Conservation (phyloP, 345 rosid genomes). For the Salix udensis region DNA sequence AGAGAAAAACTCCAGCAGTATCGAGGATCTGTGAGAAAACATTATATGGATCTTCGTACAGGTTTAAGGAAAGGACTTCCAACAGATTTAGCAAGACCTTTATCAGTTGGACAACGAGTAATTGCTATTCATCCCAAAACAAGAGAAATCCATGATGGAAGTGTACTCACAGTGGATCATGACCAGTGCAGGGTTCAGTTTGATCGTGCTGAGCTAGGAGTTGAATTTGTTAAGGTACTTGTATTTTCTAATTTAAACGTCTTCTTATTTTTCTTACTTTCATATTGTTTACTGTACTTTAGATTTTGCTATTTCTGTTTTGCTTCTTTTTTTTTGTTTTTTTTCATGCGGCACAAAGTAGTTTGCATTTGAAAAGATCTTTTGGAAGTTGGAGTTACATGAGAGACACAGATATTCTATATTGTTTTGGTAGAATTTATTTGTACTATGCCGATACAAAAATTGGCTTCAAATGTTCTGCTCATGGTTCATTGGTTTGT, state of each 20-base stretch:
- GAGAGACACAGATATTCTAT: not conserved
- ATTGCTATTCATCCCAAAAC: slow-evolving; percentile 29
- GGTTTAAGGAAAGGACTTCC: slow-evolving; percentile 33
- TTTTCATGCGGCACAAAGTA: not conserved
- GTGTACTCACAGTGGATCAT: slow-evolving; percentile 30
- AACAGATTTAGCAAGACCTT: slow-evolving; percentile 35
- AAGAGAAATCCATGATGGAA: slow-evolving; percentile 30
- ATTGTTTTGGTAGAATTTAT: not conserved
- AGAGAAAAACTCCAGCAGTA: slow-evolving; percentile 30
- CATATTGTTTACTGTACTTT: not conserved
- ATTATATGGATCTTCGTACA: slow-evolving; percentile 23
- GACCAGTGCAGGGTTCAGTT: slow-evolving; percentile 34
- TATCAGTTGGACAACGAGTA: slow-evolving; percentile 30
- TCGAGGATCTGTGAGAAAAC: slow-evolving; percentile 33
- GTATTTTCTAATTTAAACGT: not conserved
- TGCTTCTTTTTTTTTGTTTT: not conserved
- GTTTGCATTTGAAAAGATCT: not conserved
- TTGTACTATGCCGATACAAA: not conserved
- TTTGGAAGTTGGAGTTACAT: not conserved
- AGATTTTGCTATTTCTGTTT: not conserved
- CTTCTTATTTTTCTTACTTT: not conserved
- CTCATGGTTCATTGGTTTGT: not conserved
- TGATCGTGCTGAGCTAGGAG: slow-evolving; percentile 27
- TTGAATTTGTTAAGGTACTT: slow-evolving; percentile 28
- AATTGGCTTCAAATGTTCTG: not conserved